A percentile compares a stretch with the other conserved stretches of the same genome.
phyloP scores from a whole-genome alignment of 257 asterid species.

The Hygrophila difformis region DNA sequence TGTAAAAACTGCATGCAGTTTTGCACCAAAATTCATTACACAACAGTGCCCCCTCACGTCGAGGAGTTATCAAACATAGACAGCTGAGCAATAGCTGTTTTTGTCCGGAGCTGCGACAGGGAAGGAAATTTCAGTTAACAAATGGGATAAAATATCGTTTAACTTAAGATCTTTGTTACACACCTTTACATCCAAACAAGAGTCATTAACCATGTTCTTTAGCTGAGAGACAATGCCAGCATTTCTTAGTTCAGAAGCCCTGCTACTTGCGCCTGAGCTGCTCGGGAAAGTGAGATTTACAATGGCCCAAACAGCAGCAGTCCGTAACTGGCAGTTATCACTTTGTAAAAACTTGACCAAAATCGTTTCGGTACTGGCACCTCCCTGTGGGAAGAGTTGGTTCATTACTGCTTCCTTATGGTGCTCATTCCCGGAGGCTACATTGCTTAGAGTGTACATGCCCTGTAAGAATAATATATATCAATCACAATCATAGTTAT shows the following conservation, averaged over 20 bases:
- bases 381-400: conserved; percentile 40
- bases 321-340: conserved; percentile 58
- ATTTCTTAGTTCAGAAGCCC: conserved; percentile 48
- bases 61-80: conserved; percentile 48
- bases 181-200: conserved; percentile 92
- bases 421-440: conserved; percentile 82
- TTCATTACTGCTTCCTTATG: conserved; percentile 87
- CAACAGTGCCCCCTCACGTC: neutral
- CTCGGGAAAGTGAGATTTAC: conserved; percentile 71
- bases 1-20: neutral
- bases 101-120: conserved; percentile 61
- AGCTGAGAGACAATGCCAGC: conserved; percentile 57
- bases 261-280: conserved; percentile 49
- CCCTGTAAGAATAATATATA: conserved; percentile 32
- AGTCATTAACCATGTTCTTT: conserved; percentile 68
- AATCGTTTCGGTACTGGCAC: conserved; percentile 31
- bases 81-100: conserved; percentile 50
- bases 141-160: conserved; percentile 10
- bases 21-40: neutral
- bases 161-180: conserved; percentile 4
- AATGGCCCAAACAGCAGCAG: conserved; percentile 71
- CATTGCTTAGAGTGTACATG: conserved; percentile 63
- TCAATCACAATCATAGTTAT: neutral
- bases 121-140: conserved; percentile 14
- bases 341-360: conserved; percentile 53